Evolutionary conservation across 2,329 filamentous ascomycete species (phyloP).

Genomic region (Alternaria arborescens): DNA sequence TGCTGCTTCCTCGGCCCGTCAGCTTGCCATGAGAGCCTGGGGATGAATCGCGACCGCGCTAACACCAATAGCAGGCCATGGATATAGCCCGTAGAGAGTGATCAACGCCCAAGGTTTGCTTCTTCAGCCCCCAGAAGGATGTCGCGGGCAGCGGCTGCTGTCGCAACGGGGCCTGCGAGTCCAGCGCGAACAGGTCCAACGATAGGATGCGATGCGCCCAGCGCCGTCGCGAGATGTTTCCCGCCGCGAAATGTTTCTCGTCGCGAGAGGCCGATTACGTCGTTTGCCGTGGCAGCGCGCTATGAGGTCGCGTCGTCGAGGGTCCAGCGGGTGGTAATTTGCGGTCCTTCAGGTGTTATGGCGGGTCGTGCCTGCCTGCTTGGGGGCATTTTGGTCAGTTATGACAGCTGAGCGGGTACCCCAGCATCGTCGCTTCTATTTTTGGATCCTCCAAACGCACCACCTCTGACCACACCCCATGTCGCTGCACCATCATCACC

Average conservation of each 20-base stretch:
- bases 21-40: slow-evolving; percentile 42
- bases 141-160: slow-evolving; percentile 17
- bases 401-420: slow-evolving; percentile 25
- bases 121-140: not conserved
- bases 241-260: not conserved
- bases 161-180: slow-evolving; percentile 23
- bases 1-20: slow-evolving; percentile 34
- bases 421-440: slow-evolving; percentile 25
- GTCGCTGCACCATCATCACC: slow-evolving; percentile 25
- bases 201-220: slow-evolving; percentile 42
- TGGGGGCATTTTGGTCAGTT: slow-evolving; percentile 39
- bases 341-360: slow-evolving; percentile 32
- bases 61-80: slow-evolving; percentile 30
- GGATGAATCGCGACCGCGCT: slow-evolving; percentile 32
- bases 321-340: slow-evolving; percentile 37
- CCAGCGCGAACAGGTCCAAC: slow-evolving; percentile 30
- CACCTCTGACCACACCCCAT: slow-evolving; percentile 16
- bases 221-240: slow-evolving; percentile 28
- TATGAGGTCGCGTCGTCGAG: slow-evolving; percentile 23
- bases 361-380: slow-evolving; percentile 29
- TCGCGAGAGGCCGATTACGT: slow-evolving; percentile 12
- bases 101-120: not conserved
- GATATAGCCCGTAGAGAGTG: slow-evolving; percentile 23
- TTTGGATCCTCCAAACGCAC: slow-evolving; percentile 22
- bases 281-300: slow-evolving; percentile 18